phyloP scores from a whole-genome alignment of 306 rosid species.

The Dryas drummondii region DNA sequence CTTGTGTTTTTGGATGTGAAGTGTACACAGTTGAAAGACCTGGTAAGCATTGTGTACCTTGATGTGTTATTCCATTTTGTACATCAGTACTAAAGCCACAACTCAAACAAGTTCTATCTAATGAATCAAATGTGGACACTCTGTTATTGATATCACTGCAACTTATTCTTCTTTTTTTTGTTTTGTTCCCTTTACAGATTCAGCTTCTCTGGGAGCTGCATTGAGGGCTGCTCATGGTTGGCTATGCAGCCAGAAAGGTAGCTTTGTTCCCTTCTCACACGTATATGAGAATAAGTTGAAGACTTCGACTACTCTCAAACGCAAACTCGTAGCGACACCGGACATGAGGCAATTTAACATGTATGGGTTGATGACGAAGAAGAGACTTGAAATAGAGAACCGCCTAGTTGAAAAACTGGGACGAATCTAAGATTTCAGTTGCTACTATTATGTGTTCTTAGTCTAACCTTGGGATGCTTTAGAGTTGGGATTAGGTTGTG shows the following conservation, averaged over 20 bases:
- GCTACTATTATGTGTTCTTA: too few species aligned
- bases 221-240: slow-evolving; percentile 97
- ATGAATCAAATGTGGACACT: background rate
- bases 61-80: background rate
- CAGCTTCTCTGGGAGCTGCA: slow-evolving; percentile 97
- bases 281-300: slow-evolving; percentile 67
- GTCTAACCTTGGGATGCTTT: background rate
- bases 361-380: slow-evolving; percentile 61
- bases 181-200: slow-evolving; percentile 47
- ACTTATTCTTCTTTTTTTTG: background rate
- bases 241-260: slow-evolving; percentile 66
- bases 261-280: slow-evolving; percentile 59
- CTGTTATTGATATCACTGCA: background rate
- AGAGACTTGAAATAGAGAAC: slow-evolving; percentile 84
- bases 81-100: background rate
- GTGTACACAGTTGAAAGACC: slow-evolving; percentile 90
- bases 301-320: slow-evolving; percentile 56
- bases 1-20: slow-evolving; percentile 86
- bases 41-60: slow-evolving; percentile 42
- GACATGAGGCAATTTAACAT: slow-evolving; percentile 52
- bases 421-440: slow-evolving; percentile 36
- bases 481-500: background rate
- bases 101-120: background rate
- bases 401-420: slow-evolving; percentile 69
- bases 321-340: slow-evolving; percentile 64